Percentiles rank a stretch among this genome's conserved stretches.
Conservation (phyloP, 805 yeast genomes). For the Martiniozyma abietophila region DNA sequence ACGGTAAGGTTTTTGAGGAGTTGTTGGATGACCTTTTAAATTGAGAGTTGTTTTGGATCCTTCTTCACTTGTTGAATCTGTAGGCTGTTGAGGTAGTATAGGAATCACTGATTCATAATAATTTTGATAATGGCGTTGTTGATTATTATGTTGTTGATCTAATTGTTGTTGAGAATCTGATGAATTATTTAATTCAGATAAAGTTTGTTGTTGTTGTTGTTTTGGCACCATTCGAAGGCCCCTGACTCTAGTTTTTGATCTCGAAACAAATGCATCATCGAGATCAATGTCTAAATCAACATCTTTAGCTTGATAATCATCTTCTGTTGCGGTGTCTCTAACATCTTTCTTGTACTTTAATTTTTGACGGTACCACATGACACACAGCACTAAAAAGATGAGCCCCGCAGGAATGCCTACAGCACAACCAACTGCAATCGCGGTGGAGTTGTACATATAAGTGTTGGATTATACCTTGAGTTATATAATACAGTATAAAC, state of each 20-base stretch:
- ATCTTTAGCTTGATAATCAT: constrained; percentile 29
- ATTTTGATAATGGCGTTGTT: constrained; percentile 10
- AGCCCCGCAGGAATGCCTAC: constrained; percentile 42
- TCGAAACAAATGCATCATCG: constrained; percentile 10
- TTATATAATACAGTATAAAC: too few species aligned
- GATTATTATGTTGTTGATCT: constrained; percentile 4
- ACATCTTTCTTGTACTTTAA: constrained; percentile 29
- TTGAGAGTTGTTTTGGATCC: neutral
- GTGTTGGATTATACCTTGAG: too few species aligned
- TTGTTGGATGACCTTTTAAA: neutral
- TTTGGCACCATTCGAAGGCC: neutral
- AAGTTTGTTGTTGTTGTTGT: constrained; percentile 11
- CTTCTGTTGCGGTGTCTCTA: constrained; percentile 26
- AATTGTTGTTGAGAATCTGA: constrained; percentile 20
- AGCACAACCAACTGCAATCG: constrained; percentile 42
- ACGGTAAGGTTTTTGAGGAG: neutral
- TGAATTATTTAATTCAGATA: constrained; percentile 17
- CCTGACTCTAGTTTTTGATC: neutral
- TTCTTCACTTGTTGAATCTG: neutral
- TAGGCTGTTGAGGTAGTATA: constrained; percentile 15
- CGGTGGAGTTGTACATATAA: constrained; percentile 15
- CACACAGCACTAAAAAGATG: constrained; percentile 27
- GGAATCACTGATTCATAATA: constrained; percentile 28
- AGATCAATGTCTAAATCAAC: constrained; percentile 29
- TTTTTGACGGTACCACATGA: constrained; percentile 32